phyloP scores from a whole-genome alignment of 345 rosid species.

The Isatis tinctoria region DNA sequence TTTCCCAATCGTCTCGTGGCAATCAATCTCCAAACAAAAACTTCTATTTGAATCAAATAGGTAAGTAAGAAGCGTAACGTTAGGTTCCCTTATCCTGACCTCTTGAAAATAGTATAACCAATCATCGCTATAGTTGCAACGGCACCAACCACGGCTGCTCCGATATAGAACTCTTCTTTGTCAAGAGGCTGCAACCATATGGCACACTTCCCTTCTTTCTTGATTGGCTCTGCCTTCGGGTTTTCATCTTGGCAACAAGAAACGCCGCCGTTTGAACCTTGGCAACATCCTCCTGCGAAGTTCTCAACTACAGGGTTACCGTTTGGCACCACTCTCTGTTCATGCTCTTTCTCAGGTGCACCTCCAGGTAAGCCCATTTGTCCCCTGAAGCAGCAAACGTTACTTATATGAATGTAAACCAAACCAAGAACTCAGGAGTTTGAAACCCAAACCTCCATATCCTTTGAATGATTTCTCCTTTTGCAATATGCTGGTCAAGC shows the following conservation, averaged over 20 bases:
- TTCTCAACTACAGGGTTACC: slow-evolving; percentile 29
- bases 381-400: slow-evolving; percentile 50
- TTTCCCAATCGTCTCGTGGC: background rate
- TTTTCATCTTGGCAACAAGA: slow-evolving; percentile 67
- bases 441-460: slow-evolving; percentile 67
- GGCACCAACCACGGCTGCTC: slow-evolving; percentile 64
- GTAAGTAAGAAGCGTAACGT: background rate
- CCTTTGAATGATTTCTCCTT: slow-evolving; percentile 68
- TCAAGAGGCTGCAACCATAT: slow-evolving; percentile 53
- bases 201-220: slow-evolving; percentile 33
- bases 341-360: slow-evolving; percentile 35
- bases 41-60: background rate
- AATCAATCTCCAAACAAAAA: slow-evolving; percentile 8
- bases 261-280: slow-evolving; percentile 50
- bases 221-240: slow-evolving; percentile 28
- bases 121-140: slow-evolving; percentile 61
- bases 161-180: slow-evolving; percentile 54
- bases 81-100: slow-evolving; percentile 43
- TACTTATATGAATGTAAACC: background rate
- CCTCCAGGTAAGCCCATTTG: slow-evolving; percentile 53
- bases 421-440: background rate
- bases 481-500: slow-evolving; percentile 79
- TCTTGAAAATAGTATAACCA: slow-evolving; percentile 59
- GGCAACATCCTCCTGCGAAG: slow-evolving; percentile 58
- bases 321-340: slow-evolving; percentile 42